phyloP scores from a whole-genome alignment of 805 yeast genomes.

The Candida insectalens region DNA sequence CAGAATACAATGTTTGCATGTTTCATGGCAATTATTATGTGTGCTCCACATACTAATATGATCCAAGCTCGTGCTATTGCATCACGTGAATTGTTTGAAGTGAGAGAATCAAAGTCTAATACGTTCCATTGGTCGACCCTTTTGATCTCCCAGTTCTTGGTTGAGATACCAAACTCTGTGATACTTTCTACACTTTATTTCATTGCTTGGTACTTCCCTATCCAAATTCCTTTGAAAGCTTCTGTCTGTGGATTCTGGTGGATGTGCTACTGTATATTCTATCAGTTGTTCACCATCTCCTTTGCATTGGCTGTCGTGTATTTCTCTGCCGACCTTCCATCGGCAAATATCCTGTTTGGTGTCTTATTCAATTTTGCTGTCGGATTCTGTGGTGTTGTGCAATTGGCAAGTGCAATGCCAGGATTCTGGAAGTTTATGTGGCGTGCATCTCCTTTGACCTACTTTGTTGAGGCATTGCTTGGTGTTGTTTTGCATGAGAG shows the following conservation, averaged over 20 bases:
- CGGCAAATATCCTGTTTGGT: slow-evolving; percentile 54
- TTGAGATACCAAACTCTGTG: slow-evolving; percentile 54
- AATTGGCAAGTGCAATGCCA: slow-evolving; percentile 49
- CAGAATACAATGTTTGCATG: slow-evolving; percentile 47
- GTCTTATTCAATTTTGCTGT: slow-evolving; percentile 48
- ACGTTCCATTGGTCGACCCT: slow-evolving; percentile 65
- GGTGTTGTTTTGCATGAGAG: slow-evolving; percentile 40
- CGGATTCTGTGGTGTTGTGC: slow-evolving; percentile 63
- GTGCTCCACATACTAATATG: slow-evolving; percentile 54
- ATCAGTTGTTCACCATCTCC: slow-evolving; percentile 35
- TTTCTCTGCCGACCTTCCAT: slow-evolving; percentile 54
- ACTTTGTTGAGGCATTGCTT: slow-evolving; percentile 47
- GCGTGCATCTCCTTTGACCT: slow-evolving; percentile 64
- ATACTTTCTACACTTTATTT: slow-evolving; percentile 38
- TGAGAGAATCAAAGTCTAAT: slow-evolving; percentile 60
- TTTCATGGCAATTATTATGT: slow-evolving; percentile 45
- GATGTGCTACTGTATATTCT: slow-evolving; percentile 25
- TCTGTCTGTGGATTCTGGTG: slow-evolving; percentile 40
- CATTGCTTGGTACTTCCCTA: slow-evolving; percentile 28
- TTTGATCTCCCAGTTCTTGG: slow-evolving; percentile 40
- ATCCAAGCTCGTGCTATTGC: slow-evolving; percentile 49
- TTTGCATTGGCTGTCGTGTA: slow-evolving; percentile 48
- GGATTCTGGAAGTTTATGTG: slow-evolving; percentile 84
- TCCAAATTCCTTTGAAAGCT: slow-evolving; percentile 24
- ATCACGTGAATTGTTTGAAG: slow-evolving; percentile 57